Evolutionary conservation across 148 eudicot species (phyloP).

Genomic region (Silene uniflora): DNA sequence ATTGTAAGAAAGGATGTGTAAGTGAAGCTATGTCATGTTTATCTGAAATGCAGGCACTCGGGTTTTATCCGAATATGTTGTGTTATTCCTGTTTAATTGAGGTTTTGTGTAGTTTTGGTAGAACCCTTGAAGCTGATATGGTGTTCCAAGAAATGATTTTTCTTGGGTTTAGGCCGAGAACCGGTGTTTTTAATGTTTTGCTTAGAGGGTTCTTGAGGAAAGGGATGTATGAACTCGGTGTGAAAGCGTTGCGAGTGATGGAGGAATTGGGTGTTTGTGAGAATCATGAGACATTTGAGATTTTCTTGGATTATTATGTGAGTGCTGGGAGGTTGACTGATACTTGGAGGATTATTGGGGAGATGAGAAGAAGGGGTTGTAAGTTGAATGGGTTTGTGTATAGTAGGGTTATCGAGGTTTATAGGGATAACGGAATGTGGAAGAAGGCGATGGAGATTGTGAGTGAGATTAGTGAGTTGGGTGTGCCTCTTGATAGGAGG

Average conservation of each 20-base stretch:
- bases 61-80: conserved; percentile 38
- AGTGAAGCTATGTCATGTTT: conserved; percentile 58
- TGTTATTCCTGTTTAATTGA: conserved; percentile 53
- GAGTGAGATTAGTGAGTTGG: conserved; percentile 57
- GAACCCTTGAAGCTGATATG: conserved; percentile 82
- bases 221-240: conserved; percentile 55
- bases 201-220: conserved; percentile 66
- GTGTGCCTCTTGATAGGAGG: conserved; percentile 55
- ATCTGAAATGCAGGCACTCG: conserved; percentile 75
- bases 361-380: conserved; percentile 63
- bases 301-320: conserved; percentile 68
- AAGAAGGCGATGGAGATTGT: conserved; percentile 73
- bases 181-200: conserved; percentile 54
- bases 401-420: conserved; percentile 72
- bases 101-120: conserved; percentile 59
- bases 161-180: conserved; percentile 50
- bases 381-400: conserved; percentile 49
- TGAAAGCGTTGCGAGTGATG: conserved; percentile 38
- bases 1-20: conserved; percentile 44
- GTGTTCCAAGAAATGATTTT: conserved; percentile 66
- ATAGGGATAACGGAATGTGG: conserved; percentile 96
- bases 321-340: conserved; percentile 65
- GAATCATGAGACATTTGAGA: conserved; percentile 66
- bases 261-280: conserved; percentile 41
- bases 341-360: conserved; percentile 60